Conservation (phyloP, 2,329 filamentous ascomycete genomes). For the Fusarium sarcochroum region DNA sequence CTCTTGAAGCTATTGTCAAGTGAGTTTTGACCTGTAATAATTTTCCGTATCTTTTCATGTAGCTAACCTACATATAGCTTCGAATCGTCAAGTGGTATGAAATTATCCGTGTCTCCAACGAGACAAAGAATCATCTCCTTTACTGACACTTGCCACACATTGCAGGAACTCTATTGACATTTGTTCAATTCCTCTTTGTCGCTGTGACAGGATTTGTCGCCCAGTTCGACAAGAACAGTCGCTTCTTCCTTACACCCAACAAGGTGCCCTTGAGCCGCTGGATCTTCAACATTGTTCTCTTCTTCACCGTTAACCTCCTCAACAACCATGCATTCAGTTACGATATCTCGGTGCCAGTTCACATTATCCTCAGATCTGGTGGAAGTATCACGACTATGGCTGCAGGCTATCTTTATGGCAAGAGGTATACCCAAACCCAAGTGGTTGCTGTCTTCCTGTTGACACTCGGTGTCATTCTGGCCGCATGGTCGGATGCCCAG, state of each 20-base stretch:
- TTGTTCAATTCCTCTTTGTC: constrained; percentile 90
- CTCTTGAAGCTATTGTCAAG: constrained; percentile 95
- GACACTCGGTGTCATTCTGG: constrained; percentile 87
- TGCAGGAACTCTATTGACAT: constrained; percentile 85
- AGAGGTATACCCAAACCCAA: constrained; percentile 85
- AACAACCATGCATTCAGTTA: constrained; percentile 99
- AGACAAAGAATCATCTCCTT: constrained; percentile 1
- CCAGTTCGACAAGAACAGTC: constrained; percentile 77
- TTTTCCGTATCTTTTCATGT: not conserved
- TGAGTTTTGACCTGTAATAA: constrained; percentile 60
- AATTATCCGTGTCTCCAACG: not conserved
- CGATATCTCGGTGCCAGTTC: constrained; percentile 94
- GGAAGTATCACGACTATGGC: constrained; percentile 96
- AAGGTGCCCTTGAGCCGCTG: constrained; percentile 87
- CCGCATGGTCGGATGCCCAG: constrained; percentile 90
- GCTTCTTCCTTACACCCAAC: constrained; percentile 81
- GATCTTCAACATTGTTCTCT: constrained; percentile 89
- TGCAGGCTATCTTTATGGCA: constrained; percentile 89
- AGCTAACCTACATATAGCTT: constrained; percentile 66
- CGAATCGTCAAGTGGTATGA: constrained; percentile 83
- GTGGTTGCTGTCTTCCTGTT: constrained; percentile 85
- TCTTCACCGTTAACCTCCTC: constrained; percentile 93
- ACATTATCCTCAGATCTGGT: constrained; percentile 95
- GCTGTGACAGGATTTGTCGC: constrained; percentile 82
- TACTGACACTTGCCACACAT: constrained; percentile 29